These are phyloP conservation scores for Cylindrotheca fusiformis DNA, from an alignment of 108 stramenopile genomes.

Conservation along the genomic window DNA sequence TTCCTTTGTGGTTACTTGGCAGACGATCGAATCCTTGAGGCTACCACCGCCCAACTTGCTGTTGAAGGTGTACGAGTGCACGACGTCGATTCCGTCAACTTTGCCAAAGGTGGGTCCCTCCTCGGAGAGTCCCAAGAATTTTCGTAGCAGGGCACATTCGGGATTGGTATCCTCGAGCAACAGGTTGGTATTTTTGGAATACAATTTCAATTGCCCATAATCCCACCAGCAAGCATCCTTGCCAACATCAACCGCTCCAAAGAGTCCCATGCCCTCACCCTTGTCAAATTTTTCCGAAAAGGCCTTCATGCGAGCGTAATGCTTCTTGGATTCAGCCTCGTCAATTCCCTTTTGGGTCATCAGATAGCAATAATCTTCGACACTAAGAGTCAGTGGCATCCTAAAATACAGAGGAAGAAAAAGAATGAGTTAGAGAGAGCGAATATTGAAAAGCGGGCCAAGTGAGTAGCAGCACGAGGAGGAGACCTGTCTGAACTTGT, in stretches of 20 bases:
- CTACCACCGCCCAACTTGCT: constrained; percentile 69
- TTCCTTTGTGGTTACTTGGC: constrained; percentile 67
- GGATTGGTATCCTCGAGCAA: constrained; percentile 68
- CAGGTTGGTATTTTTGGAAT: constrained; percentile 84
- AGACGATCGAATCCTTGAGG: constrained; percentile 72
- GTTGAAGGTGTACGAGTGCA: constrained; percentile 56
- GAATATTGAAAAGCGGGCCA: too few species aligned
- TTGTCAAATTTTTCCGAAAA: constrained; percentile 69
- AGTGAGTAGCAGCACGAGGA: too few species aligned
- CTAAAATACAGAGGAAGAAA: too few species aligned
- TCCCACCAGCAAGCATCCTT: constrained; percentile 98
- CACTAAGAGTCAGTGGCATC: constrained; percentile 94
- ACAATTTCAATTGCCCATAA: constrained; percentile 96
- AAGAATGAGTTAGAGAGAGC: too few species aligned
- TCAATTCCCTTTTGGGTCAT: constrained; percentile 90
- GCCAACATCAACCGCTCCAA: constrained; percentile 98
- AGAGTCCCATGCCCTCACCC: constrained; percentile 65
- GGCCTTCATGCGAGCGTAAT: constrained; percentile 82
- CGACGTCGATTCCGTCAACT: constrained; percentile 28
- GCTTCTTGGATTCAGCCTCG: constrained; percentile 55
- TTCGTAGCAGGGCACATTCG: constrained; percentile 76
- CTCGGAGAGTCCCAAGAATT: constrained; percentile 78
- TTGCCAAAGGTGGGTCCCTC: constrained; percentile 49
- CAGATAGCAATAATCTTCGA: constrained; percentile 81
- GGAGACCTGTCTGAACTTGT: too few species aligned